Base-by-base conservation (phyloP, 2,329 filamentous ascomycete species). In the Pseudogymnoascus sp. region DNA sequence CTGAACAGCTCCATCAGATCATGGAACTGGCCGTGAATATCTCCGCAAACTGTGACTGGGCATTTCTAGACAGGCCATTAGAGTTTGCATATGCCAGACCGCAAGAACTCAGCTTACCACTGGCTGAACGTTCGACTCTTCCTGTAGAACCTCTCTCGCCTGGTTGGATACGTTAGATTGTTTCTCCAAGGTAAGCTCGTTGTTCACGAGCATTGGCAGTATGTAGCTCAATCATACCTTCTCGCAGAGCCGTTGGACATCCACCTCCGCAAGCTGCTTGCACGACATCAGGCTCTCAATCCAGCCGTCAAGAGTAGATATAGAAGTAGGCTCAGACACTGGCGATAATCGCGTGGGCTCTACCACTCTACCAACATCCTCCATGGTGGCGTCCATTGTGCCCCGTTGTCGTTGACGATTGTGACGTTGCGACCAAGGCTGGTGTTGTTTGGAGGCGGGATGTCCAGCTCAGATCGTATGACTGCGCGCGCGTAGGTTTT, bases 41-140 rank as follows among this genome's bases (percentile, higher is more conserved):
- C 93, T 70, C 93, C 93, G 72, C 93, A 97, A 82, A 96, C 35
- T 13, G 21, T 15, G 35, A 36, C 37, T 27, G 9, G 35, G 60
- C 60, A 59, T 59, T 61, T 61, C 59, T 61, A 29, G 8, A 52
- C 21, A 55, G 48, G 18, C 13, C 48, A 55, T 55, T 25, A 37
- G 35, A 62, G 61, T 33, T 33, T 37, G 33, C 27, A 18, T 25
- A 29, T 25, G 39, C 27, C 33, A 42, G 15, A 52, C 29, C 27
- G 18, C 48, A 52, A 8, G 6, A 6, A 18, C 58, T 67, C 64
- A 64, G 77, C 84, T 73, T 90, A 97, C 92, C 78, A 99, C 94
- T 75, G 94, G 94, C 80, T 99, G 94, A 67, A 99, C 94, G 74
- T 99, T 99, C 62, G 92, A 97, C 79, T 99, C 94, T 61, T 96